phyloP scores from a whole-genome alignment of 2,329 filamentous ascomycete species.

The Penicillium sp. region DNA sequence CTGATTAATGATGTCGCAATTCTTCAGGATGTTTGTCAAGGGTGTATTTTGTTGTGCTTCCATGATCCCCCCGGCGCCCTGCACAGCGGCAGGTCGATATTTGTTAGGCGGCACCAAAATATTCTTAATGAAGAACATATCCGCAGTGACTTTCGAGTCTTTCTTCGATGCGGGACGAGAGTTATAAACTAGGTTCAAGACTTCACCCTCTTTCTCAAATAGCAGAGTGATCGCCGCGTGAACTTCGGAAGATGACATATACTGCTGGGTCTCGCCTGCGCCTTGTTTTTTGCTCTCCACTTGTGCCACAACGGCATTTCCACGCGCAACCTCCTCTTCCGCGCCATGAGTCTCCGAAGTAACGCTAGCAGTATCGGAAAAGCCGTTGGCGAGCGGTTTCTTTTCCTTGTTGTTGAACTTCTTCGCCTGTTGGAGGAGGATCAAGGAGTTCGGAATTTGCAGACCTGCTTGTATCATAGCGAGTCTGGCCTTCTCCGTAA shows the following conservation, averaged over 20 bases:
- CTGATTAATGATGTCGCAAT: constrained; percentile 73
- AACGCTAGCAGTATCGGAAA: constrained; percentile 58
- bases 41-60: constrained; percentile 88
- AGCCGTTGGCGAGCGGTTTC: constrained; percentile 30
- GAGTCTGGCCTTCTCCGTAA: constrained; percentile 74
- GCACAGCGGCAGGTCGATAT: constrained; percentile 84
- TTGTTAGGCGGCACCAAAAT: constrained; percentile 90
- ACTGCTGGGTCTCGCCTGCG: constrained; percentile 64
- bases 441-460: constrained; percentile 71
- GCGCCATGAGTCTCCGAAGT: constrained; percentile 61
- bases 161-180: constrained; percentile 69
- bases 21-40: constrained; percentile 82
- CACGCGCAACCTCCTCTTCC: constrained; percentile 62
- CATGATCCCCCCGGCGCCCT: constrained; percentile 78
- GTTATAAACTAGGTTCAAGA: constrained; percentile 84
- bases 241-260: constrained; percentile 83
- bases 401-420: constrained; percentile 42
- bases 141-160: constrained; percentile 65
- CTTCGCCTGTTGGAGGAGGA: constrained; percentile 59
- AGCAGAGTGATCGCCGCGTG: constrained; percentile 76
- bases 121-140: constrained; percentile 93
- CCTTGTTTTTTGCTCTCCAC: constrained; percentile 41
- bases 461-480: constrained; percentile 75
- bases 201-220: constrained; percentile 84
- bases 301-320: constrained; percentile 51